Evolutionary conservation across 306 rosid species (phyloP).

Genomic region (Quercus berberidifolia): DNA sequence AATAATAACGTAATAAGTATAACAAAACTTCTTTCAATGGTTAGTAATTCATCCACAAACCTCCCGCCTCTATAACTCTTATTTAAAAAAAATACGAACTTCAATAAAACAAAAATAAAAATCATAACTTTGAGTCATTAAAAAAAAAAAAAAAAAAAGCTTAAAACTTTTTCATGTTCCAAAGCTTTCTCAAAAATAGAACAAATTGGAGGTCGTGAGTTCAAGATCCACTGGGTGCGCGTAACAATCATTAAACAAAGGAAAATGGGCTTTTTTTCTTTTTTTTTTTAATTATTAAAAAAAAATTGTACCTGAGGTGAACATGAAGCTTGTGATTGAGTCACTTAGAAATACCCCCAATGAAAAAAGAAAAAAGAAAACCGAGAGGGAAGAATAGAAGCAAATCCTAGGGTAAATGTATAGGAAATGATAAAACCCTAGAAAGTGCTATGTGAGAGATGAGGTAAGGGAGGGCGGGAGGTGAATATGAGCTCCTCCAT

Average conservation of each 20-base stretch:
- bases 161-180: background rate
- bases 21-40: background rate
- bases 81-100: background rate
- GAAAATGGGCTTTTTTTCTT: background rate
- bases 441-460: constrained; percentile 21
- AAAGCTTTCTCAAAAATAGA: background rate
- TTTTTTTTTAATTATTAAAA: background rate
- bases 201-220: background rate
- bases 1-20: background rate
- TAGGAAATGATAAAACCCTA: constrained; percentile 35
- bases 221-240: too few species aligned
- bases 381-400: background rate
- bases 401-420: constrained; percentile 55
- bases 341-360: background rate
- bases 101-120: background rate
- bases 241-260: background rate
- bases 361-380: background rate
- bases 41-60: background rate
- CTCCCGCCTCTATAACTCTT: background rate
- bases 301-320: constrained; percentile 27
- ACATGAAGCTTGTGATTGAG: constrained; percentile 43
- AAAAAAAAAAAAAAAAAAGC: background rate
- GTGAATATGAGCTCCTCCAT: constrained; percentile 36
- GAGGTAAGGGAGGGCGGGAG: constrained; percentile 17
- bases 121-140: background rate